phyloP scores from a whole-genome alignment of 2,329 filamentous ascomycete species.

The Xylaria hypoxylon region DNA sequence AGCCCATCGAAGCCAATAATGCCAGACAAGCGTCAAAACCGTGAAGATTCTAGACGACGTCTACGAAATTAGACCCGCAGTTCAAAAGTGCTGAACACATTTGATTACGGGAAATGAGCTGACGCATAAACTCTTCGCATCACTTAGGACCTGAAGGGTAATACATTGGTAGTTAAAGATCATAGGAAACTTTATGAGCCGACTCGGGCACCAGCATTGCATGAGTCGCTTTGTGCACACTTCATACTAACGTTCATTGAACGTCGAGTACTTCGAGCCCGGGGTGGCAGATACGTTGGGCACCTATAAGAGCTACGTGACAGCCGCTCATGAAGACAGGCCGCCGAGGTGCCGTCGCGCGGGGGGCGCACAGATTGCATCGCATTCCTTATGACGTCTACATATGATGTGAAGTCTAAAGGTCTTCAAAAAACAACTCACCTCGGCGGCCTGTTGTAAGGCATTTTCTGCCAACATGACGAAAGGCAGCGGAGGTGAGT shows the following conservation, averaged over 20 bases:
- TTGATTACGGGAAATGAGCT: slow-evolving; percentile 29
- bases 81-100: slow-evolving; percentile 10
- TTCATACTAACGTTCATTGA: slow-evolving; percentile 12
- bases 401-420: slow-evolving; percentile 5
- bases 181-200: slow-evolving; percentile 26
- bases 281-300: slow-evolving; percentile 2
- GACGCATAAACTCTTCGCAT: slow-evolving; percentile 30
- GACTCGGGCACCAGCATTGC: slow-evolving; percentile 7
- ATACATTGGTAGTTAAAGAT: slow-evolving; percentile 25
- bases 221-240: slow-evolving; percentile 12
- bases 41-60: slow-evolving; percentile 32
- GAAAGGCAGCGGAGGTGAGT: slow-evolving; percentile 18
- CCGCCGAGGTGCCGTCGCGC: slow-evolving; percentile 1
- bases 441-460: slow-evolving; percentile 10
- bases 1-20: slow-evolving; percentile 42
- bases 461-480: slow-evolving; percentile 2
- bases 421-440: slow-evolving; percentile 10
- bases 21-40: slow-evolving; percentile 46
- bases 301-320: slow-evolving; percentile 18
- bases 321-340: slow-evolving; percentile 19
- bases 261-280: slow-evolving; percentile 4
- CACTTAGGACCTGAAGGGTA: slow-evolving; percentile 37
- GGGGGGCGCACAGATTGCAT: slow-evolving; percentile 7
- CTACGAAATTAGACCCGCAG: slow-evolving; percentile 21
- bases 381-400: slow-evolving; percentile 21